Evolutionary conservation across 2,329 filamentous ascomycete species (phyloP).

Genomic region (Didymella sp.): DNA sequence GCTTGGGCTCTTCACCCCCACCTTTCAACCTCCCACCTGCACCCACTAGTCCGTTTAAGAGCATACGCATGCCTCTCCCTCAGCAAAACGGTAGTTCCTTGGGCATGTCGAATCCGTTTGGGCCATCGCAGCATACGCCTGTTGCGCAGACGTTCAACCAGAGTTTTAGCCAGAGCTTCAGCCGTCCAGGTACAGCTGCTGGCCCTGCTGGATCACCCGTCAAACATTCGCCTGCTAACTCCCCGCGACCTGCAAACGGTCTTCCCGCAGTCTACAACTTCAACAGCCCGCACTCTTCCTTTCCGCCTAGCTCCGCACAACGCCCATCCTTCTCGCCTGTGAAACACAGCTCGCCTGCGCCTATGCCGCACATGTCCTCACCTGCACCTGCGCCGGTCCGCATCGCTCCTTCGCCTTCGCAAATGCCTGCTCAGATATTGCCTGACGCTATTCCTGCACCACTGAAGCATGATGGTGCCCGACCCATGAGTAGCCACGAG

Average conservation of each 20-base stretch:
- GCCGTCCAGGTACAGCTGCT: slow-evolving; percentile 40
- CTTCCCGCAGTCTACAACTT: slow-evolving; percentile 44
- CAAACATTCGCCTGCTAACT: slow-evolving; percentile 46
- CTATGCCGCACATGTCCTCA: slow-evolving; percentile 44
- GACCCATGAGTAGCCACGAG: slow-evolving; percentile 42
- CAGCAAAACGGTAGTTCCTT: slow-evolving; percentile 42
- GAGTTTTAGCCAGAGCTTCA: slow-evolving; percentile 39
- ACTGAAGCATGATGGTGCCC: slow-evolving; percentile 54
- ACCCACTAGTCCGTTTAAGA: slow-evolving; percentile 39
- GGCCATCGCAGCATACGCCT: slow-evolving; percentile 23
- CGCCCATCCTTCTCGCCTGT: slow-evolving; percentile 48
- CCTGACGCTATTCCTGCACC: slow-evolving; percentile 53
- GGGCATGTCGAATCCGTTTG: slow-evolving; percentile 34
- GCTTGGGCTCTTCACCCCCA: slow-evolving; percentile 44
- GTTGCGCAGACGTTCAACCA: slow-evolving; percentile 19
- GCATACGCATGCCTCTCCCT: slow-evolving; percentile 30
- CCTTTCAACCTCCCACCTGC: slow-evolving; percentile 38
- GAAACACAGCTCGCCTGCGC: slow-evolving; percentile 50
- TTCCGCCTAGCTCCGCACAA: slow-evolving; percentile 48
- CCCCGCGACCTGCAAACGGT: slow-evolving; percentile 44
- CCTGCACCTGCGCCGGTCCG: slow-evolving; percentile 35
- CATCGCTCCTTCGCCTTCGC: slow-evolving; percentile 40
- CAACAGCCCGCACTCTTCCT: slow-evolving; percentile 57
- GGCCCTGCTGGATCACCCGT: slow-evolving; percentile 42
- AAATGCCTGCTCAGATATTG: slow-evolving; percentile 44